phyloP scores from a whole-genome alignment of 139 green algal species.

The Zygnema circumcarinatum region DNA sequence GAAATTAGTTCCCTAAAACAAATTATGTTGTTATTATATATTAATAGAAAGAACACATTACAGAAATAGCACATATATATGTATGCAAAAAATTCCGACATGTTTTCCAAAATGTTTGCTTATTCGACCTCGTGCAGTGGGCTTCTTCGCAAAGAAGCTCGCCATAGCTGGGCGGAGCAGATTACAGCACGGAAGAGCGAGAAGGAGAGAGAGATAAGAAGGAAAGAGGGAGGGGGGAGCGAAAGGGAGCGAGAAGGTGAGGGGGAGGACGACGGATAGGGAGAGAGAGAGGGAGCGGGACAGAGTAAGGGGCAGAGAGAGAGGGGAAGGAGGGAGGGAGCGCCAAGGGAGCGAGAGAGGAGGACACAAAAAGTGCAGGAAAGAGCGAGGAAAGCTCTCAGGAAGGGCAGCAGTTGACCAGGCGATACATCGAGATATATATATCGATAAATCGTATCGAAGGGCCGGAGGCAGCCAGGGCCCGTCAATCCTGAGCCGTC shows the following conservation, averaged over 20 bases:
- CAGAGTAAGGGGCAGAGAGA: neutral
- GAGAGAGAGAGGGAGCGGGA: conserved; percentile 3
- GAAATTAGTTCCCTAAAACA: no score
- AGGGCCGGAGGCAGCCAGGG: no score
- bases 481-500: neutral
- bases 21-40: no score
- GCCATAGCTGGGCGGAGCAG: neutral
- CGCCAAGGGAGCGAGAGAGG: neutral
- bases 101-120: neutral
- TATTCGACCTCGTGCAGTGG: neutral
- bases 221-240: no score
- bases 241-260: neutral
- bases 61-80: neutral
- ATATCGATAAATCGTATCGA: neutral
- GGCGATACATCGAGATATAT: neutral
- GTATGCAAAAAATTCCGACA: neutral
- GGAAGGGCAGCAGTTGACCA: neutral
- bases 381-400: neutral
- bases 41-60: neutral
- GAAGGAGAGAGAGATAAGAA: neutral
- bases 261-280: conserved; percentile 3
- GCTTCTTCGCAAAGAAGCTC: conserved; percentile 13
- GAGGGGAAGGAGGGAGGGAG: neutral
- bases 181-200: neutral
- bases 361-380: neutral